A percentile compares a stretch with the other conserved stretches of the same genome.
Conservation (phyloP, 257 asterid species). For the Sherardia arvensis region DNA sequence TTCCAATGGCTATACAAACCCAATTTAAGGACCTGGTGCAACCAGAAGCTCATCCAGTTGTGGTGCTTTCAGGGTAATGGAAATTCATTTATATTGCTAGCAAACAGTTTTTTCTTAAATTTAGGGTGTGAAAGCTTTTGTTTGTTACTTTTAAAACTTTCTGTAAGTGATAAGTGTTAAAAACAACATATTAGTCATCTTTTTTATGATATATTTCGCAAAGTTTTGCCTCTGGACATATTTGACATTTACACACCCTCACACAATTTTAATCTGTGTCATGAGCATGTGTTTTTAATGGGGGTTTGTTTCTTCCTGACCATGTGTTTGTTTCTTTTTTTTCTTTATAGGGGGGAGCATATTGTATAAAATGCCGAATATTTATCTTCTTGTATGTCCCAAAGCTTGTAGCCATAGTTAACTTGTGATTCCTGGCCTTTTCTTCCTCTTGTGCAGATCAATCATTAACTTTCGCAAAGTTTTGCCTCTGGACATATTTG, state of each 20-base stretch:
- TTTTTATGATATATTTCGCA: not conserved
- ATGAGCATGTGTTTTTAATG: not conserved
- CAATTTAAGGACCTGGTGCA: conserved; percentile 44
- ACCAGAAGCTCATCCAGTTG: conserved; percentile 81
- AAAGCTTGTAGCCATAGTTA: not conserved
- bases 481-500: not conserved
- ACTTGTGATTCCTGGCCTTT: conserved; percentile 12
- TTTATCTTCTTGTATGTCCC: not conserved
- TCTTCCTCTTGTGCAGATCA: conserved; percentile 45
- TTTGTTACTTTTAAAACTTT: conserved; percentile 5
- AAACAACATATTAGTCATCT: not conserved
- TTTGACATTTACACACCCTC: not conserved
- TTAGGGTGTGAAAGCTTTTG: not conserved
- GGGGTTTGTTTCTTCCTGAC: too few relatives aligned
- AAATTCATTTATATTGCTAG: conserved; percentile 11
- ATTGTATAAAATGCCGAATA: not conserved
- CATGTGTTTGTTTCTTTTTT: not conserved
- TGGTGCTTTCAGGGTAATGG: conserved; percentile 63
- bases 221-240: not conserved
- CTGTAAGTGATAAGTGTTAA: not conserved
- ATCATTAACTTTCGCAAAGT: conserved; percentile 46
- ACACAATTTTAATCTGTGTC: not conserved
- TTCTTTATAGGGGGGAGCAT: not conserved
- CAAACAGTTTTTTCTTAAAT: not conserved
- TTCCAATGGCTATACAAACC: conserved; percentile 64